Percentiles rank a stretch among this genome's conserved stretches.
Evolutionary conservation across 2,329 filamentous ascomycete species (phyloP).

Genomic region (Cladosporium halotolerans): DNA sequence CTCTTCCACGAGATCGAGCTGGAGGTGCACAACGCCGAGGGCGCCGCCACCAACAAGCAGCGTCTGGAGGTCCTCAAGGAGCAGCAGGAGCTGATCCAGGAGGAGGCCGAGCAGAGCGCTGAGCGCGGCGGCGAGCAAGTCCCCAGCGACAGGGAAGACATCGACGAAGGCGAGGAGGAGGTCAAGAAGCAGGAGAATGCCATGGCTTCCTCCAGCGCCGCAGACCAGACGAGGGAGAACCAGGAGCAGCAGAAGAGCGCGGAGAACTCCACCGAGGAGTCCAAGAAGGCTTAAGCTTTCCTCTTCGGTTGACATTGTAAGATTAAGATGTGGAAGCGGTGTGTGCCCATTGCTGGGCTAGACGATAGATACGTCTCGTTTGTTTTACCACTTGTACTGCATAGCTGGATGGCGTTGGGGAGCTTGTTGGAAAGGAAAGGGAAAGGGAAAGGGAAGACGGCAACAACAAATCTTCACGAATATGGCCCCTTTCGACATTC

Average conservation of each 20-base stretch:
- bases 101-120: conserved; percentile 89
- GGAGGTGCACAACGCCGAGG: conserved; percentile 93
- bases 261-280: not conserved
- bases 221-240: conserved; percentile 1
- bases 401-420: not conserved
- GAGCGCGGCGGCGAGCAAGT: conserved; percentile 44
- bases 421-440: not conserved
- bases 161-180: conserved; percentile 58
- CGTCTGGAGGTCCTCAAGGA: conserved; percentile 96
- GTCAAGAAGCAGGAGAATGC: conserved; percentile 12
- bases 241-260: not conserved
- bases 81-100: conserved; percentile 95
- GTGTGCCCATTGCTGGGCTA: not conserved
- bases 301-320: not conserved
- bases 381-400: not conserved
- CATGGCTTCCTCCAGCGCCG: not conserved
- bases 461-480: not conserved
- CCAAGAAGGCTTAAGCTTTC: conserved; percentile 6
- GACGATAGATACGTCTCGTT: not conserved
- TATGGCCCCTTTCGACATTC: not conserved
- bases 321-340: not conserved
- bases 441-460: not conserved
- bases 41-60: conserved; percentile 97
- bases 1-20: conserved; percentile 99
- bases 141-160: conserved; percentile 74